These are phyloP conservation scores for Sanguinoderma infundibulare DNA, from an alignment of 1,284 basidiomycete species.

Conservation along the genomic window DNA sequence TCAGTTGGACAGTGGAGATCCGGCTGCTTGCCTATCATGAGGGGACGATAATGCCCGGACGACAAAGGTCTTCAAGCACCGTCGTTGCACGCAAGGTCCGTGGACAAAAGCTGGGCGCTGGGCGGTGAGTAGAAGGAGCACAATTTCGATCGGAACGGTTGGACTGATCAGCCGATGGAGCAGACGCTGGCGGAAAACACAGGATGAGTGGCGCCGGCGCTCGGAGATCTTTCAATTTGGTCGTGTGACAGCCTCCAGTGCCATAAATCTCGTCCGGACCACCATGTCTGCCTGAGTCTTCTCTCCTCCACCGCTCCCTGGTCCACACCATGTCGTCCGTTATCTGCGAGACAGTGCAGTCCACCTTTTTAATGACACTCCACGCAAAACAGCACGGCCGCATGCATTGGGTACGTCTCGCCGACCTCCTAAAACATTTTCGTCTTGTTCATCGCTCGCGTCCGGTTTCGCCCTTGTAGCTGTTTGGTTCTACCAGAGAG, in stretches of 20 bases:
- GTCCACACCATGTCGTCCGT: constrained; percentile 15
- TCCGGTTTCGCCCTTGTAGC: neutral
- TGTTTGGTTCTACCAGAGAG: neutral
- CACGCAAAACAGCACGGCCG: constrained; percentile 2
- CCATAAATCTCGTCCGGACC: neutral
- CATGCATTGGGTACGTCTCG: constrained; percentile 19
- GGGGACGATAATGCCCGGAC: too few species aligned
- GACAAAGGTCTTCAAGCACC: too few species aligned
- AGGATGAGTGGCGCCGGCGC: neutral
- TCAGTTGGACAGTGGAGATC: neutral
- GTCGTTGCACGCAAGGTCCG: too few species aligned
- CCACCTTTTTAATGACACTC: neutral
- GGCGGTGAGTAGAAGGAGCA: too few species aligned
- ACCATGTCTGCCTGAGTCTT: neutral
- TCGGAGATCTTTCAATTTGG: neutral
- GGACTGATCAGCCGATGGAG: neutral
- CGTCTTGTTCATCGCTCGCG: neutral
- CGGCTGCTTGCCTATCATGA: too few species aligned
- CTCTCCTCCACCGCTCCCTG: neutral
- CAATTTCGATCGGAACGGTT: too few species aligned
- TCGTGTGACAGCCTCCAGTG: neutral
- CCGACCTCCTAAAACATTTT: neutral
- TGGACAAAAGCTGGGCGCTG: too few species aligned
- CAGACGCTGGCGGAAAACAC: neutral
- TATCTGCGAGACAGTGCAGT: constrained; percentile 11